Conservation (phyloP, 129 eudicot species). For the Escallonia herrerae region DNA sequence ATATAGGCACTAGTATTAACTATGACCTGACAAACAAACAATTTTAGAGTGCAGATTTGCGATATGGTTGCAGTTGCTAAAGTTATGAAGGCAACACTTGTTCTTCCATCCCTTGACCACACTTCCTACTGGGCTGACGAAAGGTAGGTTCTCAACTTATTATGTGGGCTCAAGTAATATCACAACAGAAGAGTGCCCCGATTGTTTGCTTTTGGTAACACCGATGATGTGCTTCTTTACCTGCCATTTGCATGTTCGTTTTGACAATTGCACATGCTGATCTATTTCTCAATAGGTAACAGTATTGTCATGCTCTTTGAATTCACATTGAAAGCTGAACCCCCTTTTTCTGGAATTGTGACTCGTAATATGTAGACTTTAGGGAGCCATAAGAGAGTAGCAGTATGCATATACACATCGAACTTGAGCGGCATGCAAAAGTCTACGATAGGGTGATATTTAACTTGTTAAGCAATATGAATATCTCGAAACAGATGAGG, state of each 20-base stretch:
- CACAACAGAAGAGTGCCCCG: background rate
- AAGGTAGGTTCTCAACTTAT: conserved; percentile 41
- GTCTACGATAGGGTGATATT: no score
- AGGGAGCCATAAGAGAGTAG: no score
- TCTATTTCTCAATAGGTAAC: no score
- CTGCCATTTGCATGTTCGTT: background rate
- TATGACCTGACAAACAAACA: conserved; percentile 44
- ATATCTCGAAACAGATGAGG: no score
- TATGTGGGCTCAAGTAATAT: background rate
- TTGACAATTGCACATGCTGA: no score
- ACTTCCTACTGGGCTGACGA: conserved; percentile 99
- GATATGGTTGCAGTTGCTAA: conserved; percentile 99
- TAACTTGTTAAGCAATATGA: no score
- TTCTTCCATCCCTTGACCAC: conserved; percentile 96
- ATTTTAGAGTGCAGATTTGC: conserved; percentile 91
- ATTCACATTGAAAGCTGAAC: no score
- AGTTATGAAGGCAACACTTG: conserved; percentile 89
- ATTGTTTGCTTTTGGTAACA: background rate
- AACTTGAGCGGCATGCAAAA: no score
- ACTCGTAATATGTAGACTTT: no score
- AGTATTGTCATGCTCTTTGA: no score
- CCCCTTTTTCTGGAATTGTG: no score
- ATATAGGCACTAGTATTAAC: conserved; percentile 6
- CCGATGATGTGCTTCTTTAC: background rate
- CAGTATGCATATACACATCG: no score